Base-by-base conservation (phyloP, 2,329 filamentous ascomycete genomes). In the Incumbomyces delicatus region DNA sequence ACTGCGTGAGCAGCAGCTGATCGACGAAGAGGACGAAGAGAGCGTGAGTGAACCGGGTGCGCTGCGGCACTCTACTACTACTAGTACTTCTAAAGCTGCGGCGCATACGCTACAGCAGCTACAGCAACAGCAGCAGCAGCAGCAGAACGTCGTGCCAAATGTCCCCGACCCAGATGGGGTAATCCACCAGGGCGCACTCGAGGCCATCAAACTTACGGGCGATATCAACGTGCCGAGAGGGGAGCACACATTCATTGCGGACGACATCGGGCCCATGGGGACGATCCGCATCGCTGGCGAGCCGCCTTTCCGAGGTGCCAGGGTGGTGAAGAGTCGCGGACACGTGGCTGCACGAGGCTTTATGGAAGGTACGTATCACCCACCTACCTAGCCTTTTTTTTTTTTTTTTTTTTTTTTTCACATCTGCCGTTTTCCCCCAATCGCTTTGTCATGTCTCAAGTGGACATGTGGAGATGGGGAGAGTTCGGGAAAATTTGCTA, bases 121-220 rank as follows among this genome's bases (percentile, higher is more conserved):
- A n/a, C 22, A 27, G 22, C 8, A 4, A 5, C 5, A 6, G 13
- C 33, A 35, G 13, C 33, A 6, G 4, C 31, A 36, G 16, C 16
- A n/a, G 13, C n/a, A 16, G 4, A 18, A 34, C 11, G 44, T 46
- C 2, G 13, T 6, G n/a, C 36, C 44, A 13, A 46, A 46, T 16
- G 36, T 46, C 2, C 12, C 32, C n/a, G 31, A 30, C 43, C 36
- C 8, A 34, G 35, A 39, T 18, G 58, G 62, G 1, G 66, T 68
- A 12, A 68, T 78, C 1, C 79, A 85, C 54, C 72, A 70, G 11
- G 87, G 87, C 3, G 73, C 80, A 1, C 64, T 96, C 2, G 81
- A 89, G 62, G 90, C 85, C 0, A 80, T 95, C 59, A 96, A 96
- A 62, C 69, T 98, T 30, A 96, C 90, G 0, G 90, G 90, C 1